phyloP scores from a whole-genome alignment of 208 protist genomes.

The Crithidia bombi region DNA sequence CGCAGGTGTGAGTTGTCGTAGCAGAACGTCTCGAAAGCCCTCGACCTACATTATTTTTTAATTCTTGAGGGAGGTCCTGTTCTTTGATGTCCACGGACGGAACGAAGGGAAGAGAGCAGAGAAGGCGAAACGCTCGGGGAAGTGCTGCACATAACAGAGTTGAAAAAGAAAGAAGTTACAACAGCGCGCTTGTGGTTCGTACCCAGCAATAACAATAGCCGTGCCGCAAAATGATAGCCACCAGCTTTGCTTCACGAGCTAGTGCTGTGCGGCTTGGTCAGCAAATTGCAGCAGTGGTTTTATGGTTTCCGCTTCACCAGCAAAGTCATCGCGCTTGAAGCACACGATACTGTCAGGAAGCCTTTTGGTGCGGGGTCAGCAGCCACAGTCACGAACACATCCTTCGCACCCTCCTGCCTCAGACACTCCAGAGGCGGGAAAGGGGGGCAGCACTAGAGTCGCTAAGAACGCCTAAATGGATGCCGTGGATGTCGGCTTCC shows the following conservation, averaged over 20 bases:
- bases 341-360: neutral
- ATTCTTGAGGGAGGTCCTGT: too few species aligned
- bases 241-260: neutral
- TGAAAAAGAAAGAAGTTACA: too few species aligned
- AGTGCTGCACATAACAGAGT: too few species aligned
- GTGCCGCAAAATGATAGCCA: too few species aligned
- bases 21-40: too few species aligned
- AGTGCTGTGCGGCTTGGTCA: neutral
- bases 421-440: slow-evolving; percentile 1
- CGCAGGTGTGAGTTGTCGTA: too few species aligned
- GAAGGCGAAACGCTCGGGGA: too few species aligned
- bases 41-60: too few species aligned
- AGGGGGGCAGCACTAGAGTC: neutral
- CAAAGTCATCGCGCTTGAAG: slow-evolving; percentile 6
- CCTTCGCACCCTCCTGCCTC: neutral
- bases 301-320: neutral
- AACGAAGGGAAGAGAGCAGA: too few species aligned
- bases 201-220: too few species aligned
- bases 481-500: slow-evolving; percentile 8
- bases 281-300: neutral
- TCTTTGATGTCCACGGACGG: too few species aligned
- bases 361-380: neutral
- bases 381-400: neutral
- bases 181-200: too few species aligned
- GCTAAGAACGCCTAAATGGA: neutral